These are phyloP conservation scores for Bipolaris gigantea DNA, from an alignment of 2,329 filamentous ascomycete species.

Conservation along the genomic window DNA sequence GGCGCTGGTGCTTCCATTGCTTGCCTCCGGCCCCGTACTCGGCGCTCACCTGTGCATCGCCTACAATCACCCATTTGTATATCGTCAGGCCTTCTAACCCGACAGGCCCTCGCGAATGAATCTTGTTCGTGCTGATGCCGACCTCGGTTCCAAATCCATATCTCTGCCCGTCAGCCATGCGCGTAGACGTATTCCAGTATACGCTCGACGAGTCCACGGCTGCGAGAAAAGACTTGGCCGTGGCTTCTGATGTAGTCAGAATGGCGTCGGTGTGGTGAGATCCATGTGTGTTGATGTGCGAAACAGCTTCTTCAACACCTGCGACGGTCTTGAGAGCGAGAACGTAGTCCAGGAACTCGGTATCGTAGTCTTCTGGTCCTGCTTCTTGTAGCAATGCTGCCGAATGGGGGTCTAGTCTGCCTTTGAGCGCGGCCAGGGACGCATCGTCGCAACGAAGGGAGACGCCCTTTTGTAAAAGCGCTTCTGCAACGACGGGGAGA, in stretches of 20 bases:
- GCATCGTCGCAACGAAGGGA: constrained; percentile 75
- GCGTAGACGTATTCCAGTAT: constrained; percentile 95
- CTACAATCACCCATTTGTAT: constrained; percentile 92
- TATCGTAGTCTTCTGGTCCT: constrained; percentile 72
- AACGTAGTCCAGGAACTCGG: constrained; percentile 84
- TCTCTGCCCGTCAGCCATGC: constrained; percentile 94
- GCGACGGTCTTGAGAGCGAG: constrained; percentile 80
- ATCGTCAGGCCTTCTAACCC: constrained; percentile 94
- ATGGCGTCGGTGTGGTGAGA: constrained; percentile 95
- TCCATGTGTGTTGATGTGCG: constrained; percentile 88
- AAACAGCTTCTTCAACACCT: constrained; percentile 68
- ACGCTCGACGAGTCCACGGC: constrained; percentile 86
- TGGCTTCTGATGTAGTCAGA: constrained; percentile 67
- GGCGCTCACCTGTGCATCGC: constrained; percentile 77
- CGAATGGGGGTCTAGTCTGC: constrained; percentile 49
- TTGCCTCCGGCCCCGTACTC: constrained; percentile 66
- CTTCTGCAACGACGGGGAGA: constrained; percentile 72
- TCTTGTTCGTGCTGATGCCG: constrained; percentile 98
- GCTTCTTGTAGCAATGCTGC: constrained; percentile 63
- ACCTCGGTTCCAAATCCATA: constrained; percentile 98
- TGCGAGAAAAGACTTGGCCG: constrained; percentile 81
- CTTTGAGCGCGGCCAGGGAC: constrained; percentile 65
- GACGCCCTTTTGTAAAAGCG: constrained; percentile 76
- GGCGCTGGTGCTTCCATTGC: constrained; percentile 59
- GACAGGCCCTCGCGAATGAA: constrained; percentile 90